Percentiles rank a stretch among this genome's conserved stretches.
These are phyloP conservation scores for Trebouxia sp. DNA, from an alignment of 139 green algal species.

Conservation along the genomic window DNA sequence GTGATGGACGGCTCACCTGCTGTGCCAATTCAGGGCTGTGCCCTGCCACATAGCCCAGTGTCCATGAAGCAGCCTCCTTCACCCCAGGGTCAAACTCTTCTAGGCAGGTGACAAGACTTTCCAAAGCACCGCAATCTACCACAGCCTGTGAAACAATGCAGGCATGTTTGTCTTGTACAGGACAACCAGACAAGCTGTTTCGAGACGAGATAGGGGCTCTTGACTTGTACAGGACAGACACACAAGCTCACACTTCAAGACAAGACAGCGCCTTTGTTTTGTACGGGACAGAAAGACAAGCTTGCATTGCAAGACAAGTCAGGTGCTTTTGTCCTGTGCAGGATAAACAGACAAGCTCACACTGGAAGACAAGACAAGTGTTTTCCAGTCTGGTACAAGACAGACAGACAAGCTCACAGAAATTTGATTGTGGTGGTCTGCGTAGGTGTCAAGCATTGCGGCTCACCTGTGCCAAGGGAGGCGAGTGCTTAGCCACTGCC, in stretches of 20 bases:
- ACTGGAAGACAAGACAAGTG: too few relatives aligned
- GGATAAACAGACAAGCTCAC: too few relatives aligned
- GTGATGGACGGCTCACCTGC: conserved; percentile 40
- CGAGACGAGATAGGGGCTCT: too few relatives aligned
- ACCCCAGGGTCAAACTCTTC: conserved; percentile 90
- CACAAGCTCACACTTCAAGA: too few relatives aligned
- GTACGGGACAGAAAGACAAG: too few relatives aligned
- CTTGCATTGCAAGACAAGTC: too few relatives aligned
- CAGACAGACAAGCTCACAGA: too few relatives aligned
- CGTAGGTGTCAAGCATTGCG: background rate
- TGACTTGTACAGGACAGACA: too few relatives aligned
- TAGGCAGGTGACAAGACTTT: conserved; percentile 80
- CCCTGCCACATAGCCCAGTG: conserved; percentile 83
- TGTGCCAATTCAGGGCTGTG: conserved; percentile 84
- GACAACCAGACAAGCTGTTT: too few relatives aligned
- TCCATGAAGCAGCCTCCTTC: conserved; percentile 84
- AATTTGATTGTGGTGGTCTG: background rate
- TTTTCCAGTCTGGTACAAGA: too few relatives aligned
- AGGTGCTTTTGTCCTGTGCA: too few relatives aligned
- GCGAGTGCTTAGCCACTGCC: conserved; percentile 83
- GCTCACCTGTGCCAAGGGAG: conserved; percentile 70
- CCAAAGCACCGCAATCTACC: conserved; percentile 44
- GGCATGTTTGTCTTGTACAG: background rate
- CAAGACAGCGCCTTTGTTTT: too few relatives aligned
- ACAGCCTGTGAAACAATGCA: conserved; percentile 6